Conservation (phyloP, 192 early-diverging fungal species). For the Diversispora epigaea region DNA sequence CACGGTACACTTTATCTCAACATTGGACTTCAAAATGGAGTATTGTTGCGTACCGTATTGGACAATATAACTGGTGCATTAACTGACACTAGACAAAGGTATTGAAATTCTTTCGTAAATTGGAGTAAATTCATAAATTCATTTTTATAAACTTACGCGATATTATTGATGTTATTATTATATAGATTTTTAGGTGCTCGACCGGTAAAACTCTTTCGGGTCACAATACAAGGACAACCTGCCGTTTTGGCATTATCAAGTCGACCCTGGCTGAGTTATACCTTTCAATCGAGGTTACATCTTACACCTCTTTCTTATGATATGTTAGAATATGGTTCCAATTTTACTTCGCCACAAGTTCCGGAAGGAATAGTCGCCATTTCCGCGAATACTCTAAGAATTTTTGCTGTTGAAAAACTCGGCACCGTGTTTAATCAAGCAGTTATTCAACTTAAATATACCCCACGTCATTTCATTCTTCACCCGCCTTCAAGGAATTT, state of each 20-base stretch:
- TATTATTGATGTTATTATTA: neutral
- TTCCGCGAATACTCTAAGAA: conserved; percentile 77
- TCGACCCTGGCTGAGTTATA: conserved; percentile 88
- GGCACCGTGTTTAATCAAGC: conserved; percentile 83
- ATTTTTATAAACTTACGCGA: neutral
- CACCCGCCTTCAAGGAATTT: conserved; percentile 77
- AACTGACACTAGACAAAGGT: conserved; percentile 64
- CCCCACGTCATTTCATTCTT: conserved; percentile 80
- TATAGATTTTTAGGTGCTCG: conserved; percentile 81
- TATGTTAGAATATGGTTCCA: conserved; percentile 76
- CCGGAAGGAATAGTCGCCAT: conserved; percentile 88
- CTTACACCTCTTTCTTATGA: conserved; percentile 87
- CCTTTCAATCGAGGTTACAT: conserved; percentile 67
- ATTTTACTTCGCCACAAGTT: conserved; percentile 82
- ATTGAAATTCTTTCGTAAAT: neutral
- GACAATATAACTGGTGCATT: conserved; percentile 83
- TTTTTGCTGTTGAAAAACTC: conserved; percentile 83
- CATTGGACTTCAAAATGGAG: conserved; percentile 87
- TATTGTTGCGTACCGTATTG: conserved; percentile 81
- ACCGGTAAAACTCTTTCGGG: conserved; percentile 77
- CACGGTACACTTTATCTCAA: conserved; percentile 74
- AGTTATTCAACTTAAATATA: conserved; percentile 78
- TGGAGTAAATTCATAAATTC: neutral
- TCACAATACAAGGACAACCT: conserved; percentile 62
- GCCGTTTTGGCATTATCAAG: conserved; percentile 82